Evolutionary conservation across 1,284 basidiomycete species (phyloP).

Genomic region (Volvariella surrecta): DNA sequence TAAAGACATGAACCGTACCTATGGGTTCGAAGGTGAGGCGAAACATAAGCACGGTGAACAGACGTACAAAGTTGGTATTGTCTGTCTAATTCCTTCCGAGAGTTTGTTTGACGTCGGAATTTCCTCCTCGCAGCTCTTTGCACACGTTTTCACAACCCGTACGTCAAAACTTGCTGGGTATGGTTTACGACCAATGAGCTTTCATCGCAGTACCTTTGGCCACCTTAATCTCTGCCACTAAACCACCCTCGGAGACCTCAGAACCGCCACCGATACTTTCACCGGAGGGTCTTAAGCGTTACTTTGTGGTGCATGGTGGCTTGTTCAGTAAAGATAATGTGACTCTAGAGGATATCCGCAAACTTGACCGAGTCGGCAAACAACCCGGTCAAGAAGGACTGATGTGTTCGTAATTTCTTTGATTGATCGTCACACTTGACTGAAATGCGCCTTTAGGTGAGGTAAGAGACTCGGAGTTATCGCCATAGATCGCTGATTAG

Average conservation of each 20-base stretch:
- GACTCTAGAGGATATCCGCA: conserved; percentile 86
- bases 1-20: conserved; percentile 83
- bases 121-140: conserved; percentile 63
- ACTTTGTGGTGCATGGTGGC: conserved; percentile 95
- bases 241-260: conserved; percentile 39
- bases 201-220: conserved; percentile 71
- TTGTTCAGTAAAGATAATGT: conserved; percentile 94
- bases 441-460: conserved; percentile 33
- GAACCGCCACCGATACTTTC: conserved; percentile 60
- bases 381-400: conserved; percentile 95
- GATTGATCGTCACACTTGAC: conserved; percentile 3
- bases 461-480: conserved; percentile 25
- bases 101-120: conserved; percentile 4
- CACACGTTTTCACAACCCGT: conserved; percentile 87
- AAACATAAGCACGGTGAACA: conserved; percentile 94
- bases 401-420: conserved; percentile 63
- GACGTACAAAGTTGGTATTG: conserved; percentile 62
- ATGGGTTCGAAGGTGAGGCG: conserved; percentile 95
- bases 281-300: conserved; percentile 80
- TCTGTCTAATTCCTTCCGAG: background rate
- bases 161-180: conserved; percentile 21
- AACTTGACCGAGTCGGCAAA: conserved; percentile 79
- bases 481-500: conserved; percentile 3
- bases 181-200: conserved; percentile 5
- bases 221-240: conserved; percentile 74